Evolutionary conservation across 306 rosid species (phyloP), one percentile per base, ranked within the genome.

Genomic region (Boehmeria nivea): DNA sequence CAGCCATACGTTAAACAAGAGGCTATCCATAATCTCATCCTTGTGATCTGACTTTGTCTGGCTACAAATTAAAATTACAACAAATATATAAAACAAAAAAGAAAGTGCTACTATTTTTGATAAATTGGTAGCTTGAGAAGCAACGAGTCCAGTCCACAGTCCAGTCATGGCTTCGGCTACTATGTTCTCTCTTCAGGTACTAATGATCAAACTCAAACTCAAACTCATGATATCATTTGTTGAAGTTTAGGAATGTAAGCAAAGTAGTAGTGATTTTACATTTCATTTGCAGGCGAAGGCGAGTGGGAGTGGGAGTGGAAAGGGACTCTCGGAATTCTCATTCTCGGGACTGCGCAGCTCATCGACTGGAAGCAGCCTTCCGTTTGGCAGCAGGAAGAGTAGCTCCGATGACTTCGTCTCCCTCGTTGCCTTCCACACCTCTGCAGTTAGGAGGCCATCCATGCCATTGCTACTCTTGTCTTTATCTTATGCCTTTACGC

Each of bases 381-480:
- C 86, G 10, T 78, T 90, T 15, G 71, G 81, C 7, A 70, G 81
- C 7, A 76, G 79, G 59, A 82, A 73, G 72, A 15, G 85, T 50
- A 13, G 85, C 54, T 74, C 96, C 7, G 98, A 84, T n/a, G 95
- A 84, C 66, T 84, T 87, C 49, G 69, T 74, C 21, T 82, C 96
- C 1, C 57, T 82, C 65, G 56, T 91, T 69, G 54, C 85, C 72
- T 82, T 82, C 74, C 98, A 91, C 43, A 87, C 93, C 64, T 87
- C 81, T 10, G 93, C 96, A 17, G 98, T 91, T 66, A 84, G 98
- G n/a, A n/a, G n/a, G n/a, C n/a, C n/a, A n/a, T n/a, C n/a, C n/a
- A n/a, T n/a, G n/a, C n/a, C n/a, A n/a, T n/a, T n/a, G n/a, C n/a
- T n/a, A n/a, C n/a, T n/a, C n/a, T n/a, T n/a, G n/a, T n/a, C n/a